Percentiles rank a stretch among this genome's conserved stretches.
phyloP scores from a whole-genome alignment of 2,329 filamentous ascomycete genomes.

The Podosphaera xanthii region DNA sequence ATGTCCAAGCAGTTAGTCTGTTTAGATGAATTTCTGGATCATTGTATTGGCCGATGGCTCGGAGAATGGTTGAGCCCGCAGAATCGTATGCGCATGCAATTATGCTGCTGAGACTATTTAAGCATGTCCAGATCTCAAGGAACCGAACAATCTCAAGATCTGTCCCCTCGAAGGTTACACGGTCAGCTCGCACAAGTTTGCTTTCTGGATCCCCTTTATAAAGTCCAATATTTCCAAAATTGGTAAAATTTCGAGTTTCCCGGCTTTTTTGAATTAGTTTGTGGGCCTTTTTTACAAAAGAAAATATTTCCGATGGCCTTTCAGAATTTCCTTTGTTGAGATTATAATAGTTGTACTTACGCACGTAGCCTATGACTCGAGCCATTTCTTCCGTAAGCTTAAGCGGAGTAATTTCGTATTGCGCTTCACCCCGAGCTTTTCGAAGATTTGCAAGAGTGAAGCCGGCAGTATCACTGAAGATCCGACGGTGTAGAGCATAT shows the following conservation, averaged over 20 bases:
- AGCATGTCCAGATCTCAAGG: constrained; percentile 42
- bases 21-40: constrained; percentile 19
- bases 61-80: constrained; percentile 40
- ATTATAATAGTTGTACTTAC: constrained; percentile 20
- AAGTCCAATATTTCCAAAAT: constrained; percentile 26
- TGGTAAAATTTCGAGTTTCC: constrained; percentile 24
- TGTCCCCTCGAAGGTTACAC: constrained; percentile 3
- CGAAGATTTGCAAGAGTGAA: constrained; percentile 30
- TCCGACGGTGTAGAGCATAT: constrained; percentile 46
- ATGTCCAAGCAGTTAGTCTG: constrained; percentile 31
- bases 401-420: constrained; percentile 38
- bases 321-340: neutral
- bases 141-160: constrained; percentile 28
- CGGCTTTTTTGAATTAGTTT: constrained; percentile 29
- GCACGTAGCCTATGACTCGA: constrained; percentile 27
- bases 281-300: constrained; percentile 25
- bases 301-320: neutral
- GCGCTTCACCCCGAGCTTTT: constrained; percentile 27
- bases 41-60: constrained; percentile 36
- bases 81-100: constrained; percentile 24
- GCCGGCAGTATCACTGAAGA: constrained; percentile 34
- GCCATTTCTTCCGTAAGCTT: constrained; percentile 29
- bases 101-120: neutral
- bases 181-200: constrained; percentile 2
- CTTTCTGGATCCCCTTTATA: constrained; percentile 7